phyloP scores from a whole-genome alignment of 2,329 filamentous ascomycete genomes.

The Bipolaris sorokiniana region DNA sequence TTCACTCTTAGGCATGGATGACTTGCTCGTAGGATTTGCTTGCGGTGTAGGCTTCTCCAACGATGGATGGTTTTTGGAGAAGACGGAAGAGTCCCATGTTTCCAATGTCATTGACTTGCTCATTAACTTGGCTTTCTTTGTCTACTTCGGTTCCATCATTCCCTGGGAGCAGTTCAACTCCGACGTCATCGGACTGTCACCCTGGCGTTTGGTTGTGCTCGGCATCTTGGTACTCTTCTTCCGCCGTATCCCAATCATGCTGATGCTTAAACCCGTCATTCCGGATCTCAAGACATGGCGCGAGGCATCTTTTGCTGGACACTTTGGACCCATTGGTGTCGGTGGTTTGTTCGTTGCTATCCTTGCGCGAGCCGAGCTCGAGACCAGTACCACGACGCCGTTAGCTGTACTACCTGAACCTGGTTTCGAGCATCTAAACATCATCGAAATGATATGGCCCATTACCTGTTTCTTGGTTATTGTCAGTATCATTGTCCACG shows the following conservation, averaged over 20 bases:
- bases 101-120: slow-evolving; percentile 98
- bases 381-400: slow-evolving; percentile 77
- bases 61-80: slow-evolving; percentile 97
- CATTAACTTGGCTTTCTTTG: slow-evolving; percentile 97
- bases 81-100: slow-evolving; percentile 97
- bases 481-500: slow-evolving; percentile 91
- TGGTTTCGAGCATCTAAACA: slow-evolving; percentile 65
- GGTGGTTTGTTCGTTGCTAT: slow-evolving; percentile 96
- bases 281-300: slow-evolving; percentile 98
- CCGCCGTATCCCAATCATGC: slow-evolving; percentile 93
- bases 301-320: slow-evolving; percentile 93
- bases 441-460: slow-evolving; percentile 91
- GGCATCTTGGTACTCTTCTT: slow-evolving; percentile 94
- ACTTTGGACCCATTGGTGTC: slow-evolving; percentile 97
- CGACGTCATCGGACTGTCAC: slow-evolving; percentile 70
- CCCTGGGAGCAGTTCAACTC: slow-evolving; percentile 92
- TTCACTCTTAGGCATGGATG: slow-evolving; percentile 88
- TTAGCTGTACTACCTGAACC: slow-evolving; percentile 65
- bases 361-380: slow-evolving; percentile 87
- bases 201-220: slow-evolving; percentile 92
- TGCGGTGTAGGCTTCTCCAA: slow-evolving; percentile 99
- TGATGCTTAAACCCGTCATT: slow-evolving; percentile 87
- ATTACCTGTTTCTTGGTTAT: slow-evolving; percentile 95
- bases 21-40: slow-evolving; percentile 91
- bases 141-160: slow-evolving; percentile 96